phyloP scores from a whole-genome alignment of 371 early-diverging fungal species.

The Mortierella sp. region DNA sequence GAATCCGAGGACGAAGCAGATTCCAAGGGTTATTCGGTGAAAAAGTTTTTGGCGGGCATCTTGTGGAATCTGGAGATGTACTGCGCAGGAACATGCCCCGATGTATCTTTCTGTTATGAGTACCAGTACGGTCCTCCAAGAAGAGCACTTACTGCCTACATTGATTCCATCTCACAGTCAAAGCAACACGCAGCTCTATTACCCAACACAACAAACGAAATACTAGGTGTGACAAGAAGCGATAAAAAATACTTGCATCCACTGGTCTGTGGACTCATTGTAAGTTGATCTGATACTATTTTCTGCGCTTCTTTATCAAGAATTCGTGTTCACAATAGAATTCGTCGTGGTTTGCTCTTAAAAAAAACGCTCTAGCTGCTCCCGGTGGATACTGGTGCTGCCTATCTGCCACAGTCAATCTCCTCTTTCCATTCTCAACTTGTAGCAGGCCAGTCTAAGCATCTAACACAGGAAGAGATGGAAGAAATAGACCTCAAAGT shows the following conservation, averaged over 20 bases:
- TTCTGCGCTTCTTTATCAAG: not conserved
- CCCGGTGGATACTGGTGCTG: conserved; percentile 14
- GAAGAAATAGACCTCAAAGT: conserved; percentile 30
- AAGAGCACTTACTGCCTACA: conserved; percentile 22
- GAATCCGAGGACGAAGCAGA: conserved; percentile 3
- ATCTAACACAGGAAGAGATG: conserved; percentile 31
- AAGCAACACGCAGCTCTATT: conserved; percentile 5
- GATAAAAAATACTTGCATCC: conserved; percentile 34
- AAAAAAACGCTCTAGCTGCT: conserved; percentile 21
- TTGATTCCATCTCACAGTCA: conserved; percentile 7
- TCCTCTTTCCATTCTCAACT: conserved; percentile 24
- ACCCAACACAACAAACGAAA: conserved; percentile 15
- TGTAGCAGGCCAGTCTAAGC: conserved; percentile 10
- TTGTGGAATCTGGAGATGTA: conserved; percentile 57
- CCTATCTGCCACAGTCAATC: conserved; percentile 34
- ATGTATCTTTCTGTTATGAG: conserved; percentile 34
- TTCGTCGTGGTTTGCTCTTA: not conserved
- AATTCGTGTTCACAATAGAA: too few relatives aligned
- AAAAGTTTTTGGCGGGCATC: conserved; percentile 33
- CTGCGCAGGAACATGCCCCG: conserved; percentile 50
- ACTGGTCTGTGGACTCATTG: conserved; percentile 50
- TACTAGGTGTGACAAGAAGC: conserved; percentile 4
- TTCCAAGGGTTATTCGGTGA: conserved; percentile 16
- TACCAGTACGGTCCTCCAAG: conserved; percentile 37
- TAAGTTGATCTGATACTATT: conserved; percentile 17